phyloP scores from a whole-genome alignment of 108 stramenopile species.

The Phaeodactylum tricornutum region DNA sequence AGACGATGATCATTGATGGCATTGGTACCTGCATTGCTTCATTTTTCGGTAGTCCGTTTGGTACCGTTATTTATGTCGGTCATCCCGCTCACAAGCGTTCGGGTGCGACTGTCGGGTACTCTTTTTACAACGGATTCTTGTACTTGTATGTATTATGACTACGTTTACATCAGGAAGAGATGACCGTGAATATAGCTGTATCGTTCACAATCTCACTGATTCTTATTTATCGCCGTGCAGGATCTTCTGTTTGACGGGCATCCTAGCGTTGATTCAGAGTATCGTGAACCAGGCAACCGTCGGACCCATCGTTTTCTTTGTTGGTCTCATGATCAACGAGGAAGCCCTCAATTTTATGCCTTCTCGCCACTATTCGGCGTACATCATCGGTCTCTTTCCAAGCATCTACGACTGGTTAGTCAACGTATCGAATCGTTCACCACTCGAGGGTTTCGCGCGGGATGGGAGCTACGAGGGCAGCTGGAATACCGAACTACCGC shows the following conservation, averaged over 20 bases:
- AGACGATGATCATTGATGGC: constrained; percentile 57
- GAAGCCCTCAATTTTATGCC: constrained; percentile 18
- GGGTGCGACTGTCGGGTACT: constrained; percentile 47
- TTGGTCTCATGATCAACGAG: constrained; percentile 28
- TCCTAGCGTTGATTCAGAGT: constrained; percentile 20
- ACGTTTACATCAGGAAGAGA: no score
- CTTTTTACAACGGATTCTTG: constrained; percentile 32
- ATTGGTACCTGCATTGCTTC: constrained; percentile 46
- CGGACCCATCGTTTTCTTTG: constrained; percentile 44
- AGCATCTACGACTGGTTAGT: constrained; percentile 28
- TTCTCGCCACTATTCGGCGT: constrained; percentile 15
- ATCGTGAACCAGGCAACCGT: constrained; percentile 24
- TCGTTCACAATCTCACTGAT: no score
- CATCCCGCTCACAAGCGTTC: constrained; percentile 57
- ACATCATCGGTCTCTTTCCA: constrained; percentile 14
- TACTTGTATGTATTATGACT: no score
- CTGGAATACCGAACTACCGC: constrained; percentile 10
- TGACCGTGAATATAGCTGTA: no score
- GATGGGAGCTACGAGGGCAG: no score
- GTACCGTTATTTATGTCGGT: constrained; percentile 55
- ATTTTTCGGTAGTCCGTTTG: constrained; percentile 55
- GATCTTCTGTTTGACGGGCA: constrained; percentile 33
- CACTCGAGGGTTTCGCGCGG: constrained; percentile 6
- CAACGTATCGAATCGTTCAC: constrained; percentile 19
- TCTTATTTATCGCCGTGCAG: no score